Evolutionary conservation across 441 rosid species (phyloP).

Genomic region (Populus trichocarpa): DNA sequence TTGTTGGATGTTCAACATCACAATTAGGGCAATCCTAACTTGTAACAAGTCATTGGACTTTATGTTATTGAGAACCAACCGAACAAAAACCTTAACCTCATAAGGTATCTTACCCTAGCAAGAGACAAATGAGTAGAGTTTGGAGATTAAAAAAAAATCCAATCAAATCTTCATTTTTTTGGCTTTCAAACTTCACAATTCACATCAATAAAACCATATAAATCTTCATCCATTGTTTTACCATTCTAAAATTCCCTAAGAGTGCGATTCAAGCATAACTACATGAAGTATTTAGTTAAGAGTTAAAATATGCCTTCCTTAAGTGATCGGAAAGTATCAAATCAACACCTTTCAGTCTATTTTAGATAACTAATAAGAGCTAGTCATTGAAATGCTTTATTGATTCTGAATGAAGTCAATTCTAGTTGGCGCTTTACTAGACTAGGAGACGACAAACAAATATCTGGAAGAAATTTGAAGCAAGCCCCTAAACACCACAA

Average conservation of each 20-base stretch:
- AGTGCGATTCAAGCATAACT: background rate
- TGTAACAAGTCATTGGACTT: background rate
- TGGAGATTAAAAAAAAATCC: background rate
- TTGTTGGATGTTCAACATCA: too few relatives aligned
- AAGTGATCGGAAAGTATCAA: background rate
- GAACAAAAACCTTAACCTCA: background rate
- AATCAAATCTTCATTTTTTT: background rate
- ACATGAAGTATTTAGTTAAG: background rate
- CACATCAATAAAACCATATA: background rate
- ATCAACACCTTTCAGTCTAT: background rate
- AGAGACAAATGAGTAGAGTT: background rate
- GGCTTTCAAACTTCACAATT: too few relatives aligned
- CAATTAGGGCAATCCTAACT: too few relatives aligned
- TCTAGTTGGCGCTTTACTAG: background rate
- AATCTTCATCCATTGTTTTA: background rate
- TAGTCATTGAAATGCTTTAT: background rate
- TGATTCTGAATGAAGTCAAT: background rate
- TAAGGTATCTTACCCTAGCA: background rate
- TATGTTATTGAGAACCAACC: background rate
- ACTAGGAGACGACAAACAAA: background rate
- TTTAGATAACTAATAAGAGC: background rate
- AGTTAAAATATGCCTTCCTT: background rate
- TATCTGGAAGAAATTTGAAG: background rate
- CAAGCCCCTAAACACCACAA: background rate
- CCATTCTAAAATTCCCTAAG: background rate